Base-by-base conservation (phyloP, 2,329 filamentous ascomycete species). In the Apiospora sp. region DNA sequence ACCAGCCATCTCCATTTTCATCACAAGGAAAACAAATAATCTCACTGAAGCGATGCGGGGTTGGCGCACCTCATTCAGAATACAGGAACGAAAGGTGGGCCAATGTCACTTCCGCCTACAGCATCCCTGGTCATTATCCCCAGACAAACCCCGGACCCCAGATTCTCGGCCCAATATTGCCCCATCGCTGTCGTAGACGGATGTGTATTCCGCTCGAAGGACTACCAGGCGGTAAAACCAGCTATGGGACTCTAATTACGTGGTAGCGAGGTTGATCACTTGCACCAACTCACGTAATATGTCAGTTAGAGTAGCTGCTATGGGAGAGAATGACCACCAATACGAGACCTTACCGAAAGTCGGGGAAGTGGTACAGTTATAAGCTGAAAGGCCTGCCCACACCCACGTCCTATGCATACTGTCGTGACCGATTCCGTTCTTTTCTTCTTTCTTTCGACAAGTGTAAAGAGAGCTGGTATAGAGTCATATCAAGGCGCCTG, bases 81-180 rank as follows among this genome's bases (percentile, higher is more conserved):
- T 64, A 4, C 13, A 37, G 54, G 54, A 37, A 37, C 27, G 30
- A 61, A 61, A 34, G 30, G 54, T 61, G 54, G 54, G 16, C 54
- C 54, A 10, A 37, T 19, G 54, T 34, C 37, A 34, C 54, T 22
- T 41, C 13, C 19, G 19, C 58, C 41, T 34, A 64, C 34, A 14
- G 19, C 22, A 64, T 24, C 58, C 67, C 43, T 37, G 44, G 37
- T 58, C 68, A 30, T 22, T 30, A 44, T 61, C 34, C 58, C 58
- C 58, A 64, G 58, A 64, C 54, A 6, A 22, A 61, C 70, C 67
- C 72, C 70, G 68, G 72, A 73, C 72, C 72, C 72, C 72, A 73
- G 72, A 73, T 73, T 73, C 72, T 73, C 72, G 72, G 72, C 41
- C 70, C 49, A 72, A 54, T 72, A 68, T 49, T 70, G 22, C 70